Evolutionary conservation across 2,329 filamentous ascomycete species (phyloP), one percentile per base, ranked within the genome.

Genomic region (Tolypocladium endophyticum): DNA sequence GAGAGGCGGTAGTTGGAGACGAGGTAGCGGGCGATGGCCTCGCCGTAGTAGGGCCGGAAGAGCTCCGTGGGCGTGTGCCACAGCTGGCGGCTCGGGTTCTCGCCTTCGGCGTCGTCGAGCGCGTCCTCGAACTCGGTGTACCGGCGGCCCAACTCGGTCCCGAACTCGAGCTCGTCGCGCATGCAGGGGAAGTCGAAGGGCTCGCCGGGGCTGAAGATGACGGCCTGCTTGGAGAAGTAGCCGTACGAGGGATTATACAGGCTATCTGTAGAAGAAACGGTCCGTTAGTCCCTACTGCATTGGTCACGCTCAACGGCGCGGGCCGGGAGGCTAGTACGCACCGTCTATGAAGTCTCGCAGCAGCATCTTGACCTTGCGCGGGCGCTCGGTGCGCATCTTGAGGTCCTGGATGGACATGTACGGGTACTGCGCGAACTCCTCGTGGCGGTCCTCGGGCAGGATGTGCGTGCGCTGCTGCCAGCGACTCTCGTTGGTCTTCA

Each of bases 51-150:
- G 0, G 95, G 94, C 38, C 90, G 85, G 77, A 99, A 99, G 25
- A 99, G 85, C 77, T 99, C 94, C 0, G 94, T 99, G 0, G 95
- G 94, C 16, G 94, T 99, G 74, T 99, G 95, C 94, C 94, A 99
- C 54, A 99, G 81, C 77, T 99, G 94, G 12, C 94, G 86, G 47
- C 90, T 88, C 55, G 76, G 90, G 59, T 89, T 85, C 55, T 83
- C 83, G 57, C 75, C 75, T 28, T 87, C 79, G 61, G 83, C 80
- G 54, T 81, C 83, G 72, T 99, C 95, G 60, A 99, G 83, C 28
- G 79, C 77, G 71, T 97, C 91, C 74, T 99, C 94, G 69, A 99
- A 97, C 64, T 90, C 85, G 55, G 86, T 89, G 73, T 97, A 99
- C 63, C 91, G 86, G 64, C 86, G 79, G 47, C 90, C 87, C 1